Base-by-base conservation (phyloP, 1,284 basidiomycete species). In the Cutaneotrichosporon cutaneum region DNA sequence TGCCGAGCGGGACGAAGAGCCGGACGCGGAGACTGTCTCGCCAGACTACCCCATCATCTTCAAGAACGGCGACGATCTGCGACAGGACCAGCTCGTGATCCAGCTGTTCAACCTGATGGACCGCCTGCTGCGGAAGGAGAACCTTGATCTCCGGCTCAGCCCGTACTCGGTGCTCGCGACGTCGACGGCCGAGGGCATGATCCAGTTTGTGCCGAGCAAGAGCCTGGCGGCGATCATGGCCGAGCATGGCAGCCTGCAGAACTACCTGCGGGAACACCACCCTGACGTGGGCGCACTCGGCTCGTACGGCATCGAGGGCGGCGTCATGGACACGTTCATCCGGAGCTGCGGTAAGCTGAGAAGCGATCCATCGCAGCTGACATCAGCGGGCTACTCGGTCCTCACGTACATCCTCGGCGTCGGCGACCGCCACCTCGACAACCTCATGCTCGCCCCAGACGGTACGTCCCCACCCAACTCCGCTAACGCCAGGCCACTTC, bases 341-440 rank as follows among this genome's bases (percentile, higher is more conserved):
- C 84, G 93, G 57, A 98, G 94, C 75, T 99, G 96, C 74, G 95
- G 94, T 96, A 72, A 70, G 92, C 22, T 42, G 3, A 11, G 32
- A 33, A 33, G 35, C 6, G n/a, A 16, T 27, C 9, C 33, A n/a
- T 9, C 22, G 8, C 10, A 45, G 9, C 58, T 59, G 54, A 60
- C 47, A 26, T 2, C 72, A 97, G 94, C 96, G 60, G 96, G 96
- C 0, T 99, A 99, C 77, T 99, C 94, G 68, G 96, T 99, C 13
- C 88, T 99, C 30, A 99, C 96, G 0, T 99, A 98, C 74, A 81
- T 99, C 0, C 85, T 99, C 18, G 96, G 96, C 5, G 95, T 99
- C 0, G 96, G 96, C 3, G 96, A 99, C 80, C 87, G 96, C 1
- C 96, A 99, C 81, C 80, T 99, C 24, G 96, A 99, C 78, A 99